These are phyloP conservation scores for Moelleriella libera DNA, from an alignment of 2,329 filamentous ascomycete species.

Conservation along the genomic window DNA sequence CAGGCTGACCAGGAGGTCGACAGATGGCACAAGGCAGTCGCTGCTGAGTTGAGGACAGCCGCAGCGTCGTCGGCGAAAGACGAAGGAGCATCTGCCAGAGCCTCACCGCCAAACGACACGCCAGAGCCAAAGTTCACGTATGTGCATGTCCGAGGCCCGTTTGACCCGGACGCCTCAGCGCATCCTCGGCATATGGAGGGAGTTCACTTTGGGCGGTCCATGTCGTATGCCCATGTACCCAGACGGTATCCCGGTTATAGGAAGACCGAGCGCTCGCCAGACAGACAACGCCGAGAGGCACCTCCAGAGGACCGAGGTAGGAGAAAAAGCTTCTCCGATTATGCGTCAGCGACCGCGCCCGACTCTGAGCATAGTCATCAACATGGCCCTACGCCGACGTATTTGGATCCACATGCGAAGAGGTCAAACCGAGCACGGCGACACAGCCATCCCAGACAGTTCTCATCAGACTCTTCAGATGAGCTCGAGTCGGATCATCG, in stretches of 20 bases:
- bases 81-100: slow-evolving; percentile 5
- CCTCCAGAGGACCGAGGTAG: slow-evolving; percentile 26
- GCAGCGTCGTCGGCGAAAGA: slow-evolving; percentile 16
- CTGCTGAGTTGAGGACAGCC: slow-evolving; percentile 53
- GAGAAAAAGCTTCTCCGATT: slow-evolving; percentile 37
- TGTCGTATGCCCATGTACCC: slow-evolving; percentile 26
- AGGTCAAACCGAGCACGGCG: slow-evolving; percentile 21
- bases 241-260: slow-evolving; percentile 19
- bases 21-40: slow-evolving; percentile 71
- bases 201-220: slow-evolving; percentile 18
- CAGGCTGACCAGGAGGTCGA: slow-evolving; percentile 68
- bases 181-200: slow-evolving; percentile 16
- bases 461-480: slow-evolving; percentile 26
- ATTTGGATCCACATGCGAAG: slow-evolving; percentile 20
- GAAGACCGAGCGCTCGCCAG: slow-evolving; percentile 18
- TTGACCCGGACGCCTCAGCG: slow-evolving; percentile 12
- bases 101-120: slow-evolving; percentile 13
- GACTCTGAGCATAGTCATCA: slow-evolving; percentile 12
- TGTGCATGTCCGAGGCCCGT: slow-evolving; percentile 16
- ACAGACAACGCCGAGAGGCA: slow-evolving; percentile 20
- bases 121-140: slow-evolving; percentile 23
- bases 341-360: slow-evolving; percentile 23
- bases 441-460: slow-evolving; percentile 34
- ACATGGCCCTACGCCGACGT: slow-evolving; percentile 12
- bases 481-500: slow-evolving; percentile 16